These are phyloP conservation scores for Hyparrhenia diplandra DNA, from an alignment of 176 grass and related monocot species.

Conservation along the genomic window DNA sequence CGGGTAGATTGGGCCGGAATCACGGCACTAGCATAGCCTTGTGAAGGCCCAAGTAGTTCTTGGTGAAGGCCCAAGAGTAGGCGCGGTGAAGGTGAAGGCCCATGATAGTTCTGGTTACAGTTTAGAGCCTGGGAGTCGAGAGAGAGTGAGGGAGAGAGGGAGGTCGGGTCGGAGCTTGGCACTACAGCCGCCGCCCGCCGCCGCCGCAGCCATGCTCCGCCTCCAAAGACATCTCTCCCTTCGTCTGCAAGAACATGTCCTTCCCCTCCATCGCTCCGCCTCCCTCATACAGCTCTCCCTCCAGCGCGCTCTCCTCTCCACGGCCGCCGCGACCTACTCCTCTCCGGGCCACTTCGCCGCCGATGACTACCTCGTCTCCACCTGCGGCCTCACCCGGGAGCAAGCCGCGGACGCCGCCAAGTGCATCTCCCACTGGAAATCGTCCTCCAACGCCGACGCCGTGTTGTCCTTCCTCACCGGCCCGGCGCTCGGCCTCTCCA, in stretches of 20 bases:
- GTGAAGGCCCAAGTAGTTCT: no score
- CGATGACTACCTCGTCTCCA: conserved; percentile 39
- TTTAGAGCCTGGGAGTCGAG: no score
- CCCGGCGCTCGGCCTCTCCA: conserved; percentile 34
- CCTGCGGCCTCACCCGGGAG: conserved; percentile 30
- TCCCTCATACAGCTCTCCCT: background rate
- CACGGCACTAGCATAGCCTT: no score
- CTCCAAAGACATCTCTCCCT: background rate
- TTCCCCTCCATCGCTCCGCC: background rate
- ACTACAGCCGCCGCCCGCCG: background rate
- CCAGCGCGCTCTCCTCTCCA: background rate
- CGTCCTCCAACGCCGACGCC: conserved; percentile 20
- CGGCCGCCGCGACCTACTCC: background rate
- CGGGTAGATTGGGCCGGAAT: no score
- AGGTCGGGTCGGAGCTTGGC: background rate
- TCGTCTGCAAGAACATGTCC: background rate
- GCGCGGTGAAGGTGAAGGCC: no score
- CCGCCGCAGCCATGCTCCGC: background rate
- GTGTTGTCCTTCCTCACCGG: conserved; percentile 38
- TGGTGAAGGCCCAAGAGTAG: no score
- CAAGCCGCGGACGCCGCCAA: conserved; percentile 18
- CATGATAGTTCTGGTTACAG: no score
- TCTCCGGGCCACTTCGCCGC: background rate
- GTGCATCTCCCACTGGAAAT: conserved; percentile 15
- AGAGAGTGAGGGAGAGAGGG: no score